Base-by-base conservation (phyloP, 164 flowering plant species). In the Malania oleifera region DNA sequence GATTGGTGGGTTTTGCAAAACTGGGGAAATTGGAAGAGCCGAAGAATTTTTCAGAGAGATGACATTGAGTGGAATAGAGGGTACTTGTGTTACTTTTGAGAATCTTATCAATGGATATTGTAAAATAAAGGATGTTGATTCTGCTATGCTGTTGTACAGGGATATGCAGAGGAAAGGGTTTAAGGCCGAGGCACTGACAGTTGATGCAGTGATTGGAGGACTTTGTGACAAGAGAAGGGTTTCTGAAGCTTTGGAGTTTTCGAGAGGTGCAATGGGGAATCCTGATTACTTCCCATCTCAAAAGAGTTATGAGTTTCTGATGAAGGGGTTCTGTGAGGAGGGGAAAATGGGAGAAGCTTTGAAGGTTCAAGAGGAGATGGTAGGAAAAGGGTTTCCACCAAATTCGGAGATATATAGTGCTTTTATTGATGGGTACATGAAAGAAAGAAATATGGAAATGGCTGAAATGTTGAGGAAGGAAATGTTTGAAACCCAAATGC, bases 311-410 rank as follows among this genome's bases (percentile, higher is more conserved):
- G 74, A 66, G 50, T 15, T 60, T 22, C 52, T 89, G 69, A 78
- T 89, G 31, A 73, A 52, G 67, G 84, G 87, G 23, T 73, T 92
- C 43, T 85, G 93, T 56, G 50, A 48, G 40, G 75, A 75, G 61
- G 84, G 85, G 65, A 71, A 62, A 64, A 74, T 84, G 82, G 82
- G 83, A 59, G 87, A 80, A 56, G 96, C 86, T n/a, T 56, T 82
- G 63, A 70, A 70, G 64, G 72, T 87, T 68, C 93, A 89, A 70
- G 84, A 74, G 0, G 87, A 82, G 73, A 92, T 92, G 98, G 87
- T 77, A 7, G 80, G 86, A 51, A 80, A 64, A 73, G 93, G 96
- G 26, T 85, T 75, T 73, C 61, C 62, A 57, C 89, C 89, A 3
- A 69, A 73, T 76, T n/a, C 29, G 0, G 73, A 80, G 61, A 64